These are phyloP conservation scores for Aspergillus ochraceus DNA, from an alignment of 2,329 filamentous ascomycete genomes.

Conservation along the genomic window DNA sequence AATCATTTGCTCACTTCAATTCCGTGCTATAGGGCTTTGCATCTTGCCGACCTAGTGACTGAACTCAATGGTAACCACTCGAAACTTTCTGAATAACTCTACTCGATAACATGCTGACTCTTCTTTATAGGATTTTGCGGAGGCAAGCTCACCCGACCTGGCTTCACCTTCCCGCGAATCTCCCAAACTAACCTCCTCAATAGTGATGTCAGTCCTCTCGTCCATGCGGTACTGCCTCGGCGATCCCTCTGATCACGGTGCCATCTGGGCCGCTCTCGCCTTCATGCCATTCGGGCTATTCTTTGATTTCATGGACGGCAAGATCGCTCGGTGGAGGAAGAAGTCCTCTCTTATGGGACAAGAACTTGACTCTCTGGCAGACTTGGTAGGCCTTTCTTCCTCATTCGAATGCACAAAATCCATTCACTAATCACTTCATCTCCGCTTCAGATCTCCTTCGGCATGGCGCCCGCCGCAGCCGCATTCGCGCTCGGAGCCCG, in stretches of 20 bases:
- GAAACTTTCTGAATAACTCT: background rate
- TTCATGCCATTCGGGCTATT: constrained; percentile 93
- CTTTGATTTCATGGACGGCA: constrained; percentile 98
- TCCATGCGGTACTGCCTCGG: constrained; percentile 90
- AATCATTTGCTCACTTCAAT: constrained; percentile 12
- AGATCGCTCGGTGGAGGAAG: constrained; percentile 91
- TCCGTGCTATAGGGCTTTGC: constrained; percentile 41
- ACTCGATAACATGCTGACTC: background rate
- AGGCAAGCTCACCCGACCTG: constrained; percentile 35
- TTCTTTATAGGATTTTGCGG: constrained; percentile 46
- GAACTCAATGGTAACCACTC: constrained; percentile 47
- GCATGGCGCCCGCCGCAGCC: constrained; percentile 80
- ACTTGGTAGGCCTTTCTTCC: constrained; percentile 65
- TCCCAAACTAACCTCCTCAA: constrained; percentile 19
- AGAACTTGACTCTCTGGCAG: constrained; percentile 92
- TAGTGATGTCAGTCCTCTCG: constrained; percentile 90
- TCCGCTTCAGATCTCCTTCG: constrained; percentile 78
- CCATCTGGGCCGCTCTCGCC: constrained; percentile 77
- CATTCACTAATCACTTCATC: background rate
- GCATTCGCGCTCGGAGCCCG: constrained; percentile 89
- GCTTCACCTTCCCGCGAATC: background rate
- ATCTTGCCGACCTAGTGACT: constrained; percentile 53
- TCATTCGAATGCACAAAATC: background rate
- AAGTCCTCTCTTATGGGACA: constrained; percentile 98
- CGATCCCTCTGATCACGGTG: constrained; percentile 62